A percentile compares a stretch with the other conserved stretches of the same genome.
Conservation (phyloP, 495 filamentous ascomycete genomes). For the Aspergillus cavernicola region DNA sequence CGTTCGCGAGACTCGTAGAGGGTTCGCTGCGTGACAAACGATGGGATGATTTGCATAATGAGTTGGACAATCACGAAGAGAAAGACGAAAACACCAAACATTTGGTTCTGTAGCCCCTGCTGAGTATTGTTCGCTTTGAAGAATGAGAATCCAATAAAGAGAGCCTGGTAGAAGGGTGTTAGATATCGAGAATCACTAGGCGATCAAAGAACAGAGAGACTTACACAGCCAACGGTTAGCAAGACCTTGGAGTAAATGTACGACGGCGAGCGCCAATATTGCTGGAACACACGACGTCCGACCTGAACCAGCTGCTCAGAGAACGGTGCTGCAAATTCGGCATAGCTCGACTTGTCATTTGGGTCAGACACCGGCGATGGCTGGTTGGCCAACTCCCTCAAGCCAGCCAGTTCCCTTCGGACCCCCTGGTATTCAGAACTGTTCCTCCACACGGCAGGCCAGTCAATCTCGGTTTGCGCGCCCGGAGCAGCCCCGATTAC, state of each 20-base stretch:
- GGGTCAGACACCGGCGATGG: conserved; percentile 67
- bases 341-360: conserved; percentile 40
- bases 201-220: background rate
- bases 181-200: conserved; percentile 51
- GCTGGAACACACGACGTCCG: conserved; percentile 48
- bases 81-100: conserved; percentile 88
- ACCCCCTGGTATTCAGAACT: conserved; percentile 66
- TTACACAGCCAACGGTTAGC: conserved; percentile 31
- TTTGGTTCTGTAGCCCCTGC: conserved; percentile 86
- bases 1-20: conserved; percentile 72
- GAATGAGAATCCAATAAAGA: conserved; percentile 94
- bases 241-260: conserved; percentile 65
- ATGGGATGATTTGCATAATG: conserved; percentile 73
- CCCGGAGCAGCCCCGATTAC: conserved; percentile 88
- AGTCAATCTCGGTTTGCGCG: conserved; percentile 70
- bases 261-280: conserved; percentile 58
- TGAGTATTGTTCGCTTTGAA: conserved; percentile 66
- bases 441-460: conserved; percentile 75
- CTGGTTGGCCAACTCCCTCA: conserved; percentile 51
- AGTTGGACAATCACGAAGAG: conserved; percentile 77
- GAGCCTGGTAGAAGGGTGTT: conserved; percentile 48
- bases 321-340: conserved; percentile 55
- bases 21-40: conserved; percentile 64
- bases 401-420: conserved; percentile 61
- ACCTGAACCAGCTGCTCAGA: conserved; percentile 49